Conservation (phyloP, 2,329 filamentous ascomycete species). For the Xylariaceae sp. region DNA sequence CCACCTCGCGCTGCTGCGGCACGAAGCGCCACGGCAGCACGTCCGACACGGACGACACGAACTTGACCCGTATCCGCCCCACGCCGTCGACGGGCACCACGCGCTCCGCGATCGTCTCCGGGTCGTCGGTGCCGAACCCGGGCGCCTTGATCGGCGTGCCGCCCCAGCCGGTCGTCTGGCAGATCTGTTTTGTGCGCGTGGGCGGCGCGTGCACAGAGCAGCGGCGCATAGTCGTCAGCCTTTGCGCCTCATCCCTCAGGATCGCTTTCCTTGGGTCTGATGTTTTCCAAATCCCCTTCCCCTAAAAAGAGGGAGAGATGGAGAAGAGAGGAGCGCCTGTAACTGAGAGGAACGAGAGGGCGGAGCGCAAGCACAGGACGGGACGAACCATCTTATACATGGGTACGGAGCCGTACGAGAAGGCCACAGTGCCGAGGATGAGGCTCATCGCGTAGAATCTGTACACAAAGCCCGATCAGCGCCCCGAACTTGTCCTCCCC, state of each 20-base stretch:
- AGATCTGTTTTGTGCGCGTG: no score
- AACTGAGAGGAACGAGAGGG: neutral
- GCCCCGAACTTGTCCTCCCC: no score
- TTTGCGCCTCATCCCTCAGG: no score
- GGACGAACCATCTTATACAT: slow-evolving; percentile 72
- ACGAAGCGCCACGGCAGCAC: slow-evolving; percentile 95
- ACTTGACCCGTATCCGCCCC: slow-evolving; percentile 86
- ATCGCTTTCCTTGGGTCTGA: no score
- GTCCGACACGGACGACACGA: slow-evolving; percentile 92
- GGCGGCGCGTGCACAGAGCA: no score
- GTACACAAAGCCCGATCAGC: no score
- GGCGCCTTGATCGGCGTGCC: slow-evolving; percentile 84
- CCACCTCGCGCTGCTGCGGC: slow-evolving; percentile 93
- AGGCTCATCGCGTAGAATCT: slow-evolving; percentile 71
- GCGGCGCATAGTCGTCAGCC: no score
- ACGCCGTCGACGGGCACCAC: slow-evolving; percentile 73
- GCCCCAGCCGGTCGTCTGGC: slow-evolving; percentile 82
- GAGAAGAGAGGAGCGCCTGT: neutral
- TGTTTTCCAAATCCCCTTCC: no score
- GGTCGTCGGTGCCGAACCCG: slow-evolving; percentile 49
- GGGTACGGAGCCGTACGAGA: slow-evolving; percentile 78
- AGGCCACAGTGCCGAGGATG: slow-evolving; percentile 69
- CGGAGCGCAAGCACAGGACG: neutral
- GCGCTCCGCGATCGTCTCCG: slow-evolving; percentile 61
- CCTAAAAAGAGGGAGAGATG: neutral